Evolutionary conservation across 2,329 filamentous ascomycete species (phyloP).

Genomic region (Trichoderma atroviride): DNA sequence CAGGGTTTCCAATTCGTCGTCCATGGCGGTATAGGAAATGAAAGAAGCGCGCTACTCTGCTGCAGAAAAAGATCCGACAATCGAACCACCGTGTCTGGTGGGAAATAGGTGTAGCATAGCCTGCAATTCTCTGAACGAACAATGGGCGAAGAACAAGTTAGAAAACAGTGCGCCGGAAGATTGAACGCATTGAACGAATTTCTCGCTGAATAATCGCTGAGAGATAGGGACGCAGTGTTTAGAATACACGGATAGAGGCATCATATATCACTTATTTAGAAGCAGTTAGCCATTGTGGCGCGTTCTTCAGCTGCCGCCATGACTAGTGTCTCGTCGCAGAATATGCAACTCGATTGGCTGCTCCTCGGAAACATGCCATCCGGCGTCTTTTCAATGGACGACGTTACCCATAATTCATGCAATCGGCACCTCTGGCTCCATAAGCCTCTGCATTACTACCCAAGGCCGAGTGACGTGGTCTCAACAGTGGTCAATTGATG

Average conservation of each 20-base stretch:
- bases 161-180: not conserved
- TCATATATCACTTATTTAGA: not conserved
- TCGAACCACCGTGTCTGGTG: not conserved
- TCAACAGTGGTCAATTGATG: not conserved
- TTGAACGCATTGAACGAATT: not conserved
- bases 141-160: not conserved
- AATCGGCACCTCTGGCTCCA: not conserved
- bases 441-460: slow-evolving; percentile 22
- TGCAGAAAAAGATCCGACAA: not conserved
- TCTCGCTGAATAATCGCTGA: not conserved
- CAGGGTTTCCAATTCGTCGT: not conserved
- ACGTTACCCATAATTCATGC: slow-evolving; percentile 9
- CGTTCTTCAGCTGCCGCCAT: slow-evolving; percentile 1
- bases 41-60: not conserved
- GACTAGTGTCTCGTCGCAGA: not conserved
- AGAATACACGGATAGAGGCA: not conserved
- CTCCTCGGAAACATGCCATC: not conserved
- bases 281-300: not conserved
- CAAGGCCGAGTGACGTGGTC: slow-evolving; percentile 19
- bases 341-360: not conserved
- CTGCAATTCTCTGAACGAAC: not conserved
- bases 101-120: not conserved
- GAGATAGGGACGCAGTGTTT: not conserved
- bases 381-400: slow-evolving; percentile 3
- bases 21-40: not conserved